Percentiles rank a stretch among this genome's conserved stretches.
These are phyloP conservation scores for Cucumis cinereus DNA, from an alignment of 306 rosid species.

Conservation along the genomic window DNA sequence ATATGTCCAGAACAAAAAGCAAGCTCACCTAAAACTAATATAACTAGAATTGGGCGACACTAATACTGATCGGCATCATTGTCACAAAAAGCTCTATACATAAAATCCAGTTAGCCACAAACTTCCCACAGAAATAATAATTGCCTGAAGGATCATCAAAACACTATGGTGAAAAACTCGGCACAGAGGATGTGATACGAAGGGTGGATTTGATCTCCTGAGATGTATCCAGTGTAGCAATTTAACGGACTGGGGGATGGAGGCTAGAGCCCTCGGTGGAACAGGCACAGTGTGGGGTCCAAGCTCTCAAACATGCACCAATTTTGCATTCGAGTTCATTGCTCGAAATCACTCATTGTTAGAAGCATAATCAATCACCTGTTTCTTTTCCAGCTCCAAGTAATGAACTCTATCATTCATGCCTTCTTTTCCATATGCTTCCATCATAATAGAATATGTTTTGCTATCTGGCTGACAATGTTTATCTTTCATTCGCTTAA, in stretches of 20 bases:
- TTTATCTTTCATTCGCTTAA: conserved; percentile 70
- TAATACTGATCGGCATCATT: not conserved
- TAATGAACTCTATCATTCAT: conserved; percentile 82
- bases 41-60: not conserved
- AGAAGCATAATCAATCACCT: conserved; percentile 14
- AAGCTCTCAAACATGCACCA: not conserved
- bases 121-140: not conserved
- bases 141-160: not conserved
- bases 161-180: not conserved
- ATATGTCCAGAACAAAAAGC: not conserved
- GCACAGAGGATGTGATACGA: not conserved
- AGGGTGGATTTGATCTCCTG: not conserved
- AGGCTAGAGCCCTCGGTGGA: not conserved
- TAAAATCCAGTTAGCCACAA: not conserved
- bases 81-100: not conserved
- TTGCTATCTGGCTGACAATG: conserved; percentile 51
- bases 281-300: not conserved
- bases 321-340: not conserved
- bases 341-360: not conserved
- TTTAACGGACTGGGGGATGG: not conserved
- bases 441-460: conserved; percentile 50
- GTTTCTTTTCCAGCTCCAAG: conserved; percentile 53
- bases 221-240: not conserved
- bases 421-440: conserved; percentile 77
- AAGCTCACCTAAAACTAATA: not conserved